Evolutionary conservation across 2,329 filamentous ascomycete species (phyloP), one percentile per base, ranked within the genome.

Genomic region (Chrysoporthe cubensis): DNA sequence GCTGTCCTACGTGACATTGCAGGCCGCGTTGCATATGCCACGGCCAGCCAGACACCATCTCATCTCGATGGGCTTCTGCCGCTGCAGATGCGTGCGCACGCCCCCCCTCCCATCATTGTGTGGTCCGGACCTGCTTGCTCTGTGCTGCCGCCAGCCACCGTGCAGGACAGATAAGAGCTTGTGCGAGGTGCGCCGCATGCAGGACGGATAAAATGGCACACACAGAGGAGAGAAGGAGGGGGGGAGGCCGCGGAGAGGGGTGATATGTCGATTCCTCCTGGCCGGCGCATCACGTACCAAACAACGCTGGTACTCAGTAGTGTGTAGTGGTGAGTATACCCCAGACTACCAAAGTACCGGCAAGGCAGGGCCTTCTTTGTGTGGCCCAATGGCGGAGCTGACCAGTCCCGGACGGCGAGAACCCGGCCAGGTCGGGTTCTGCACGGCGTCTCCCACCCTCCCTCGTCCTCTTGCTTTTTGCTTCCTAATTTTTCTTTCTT

Each of bases 1-100:
- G 50, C 44, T 64, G 60, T 65, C 32, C 54, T 50, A 61, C 64
- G 52, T 64, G 54, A 56, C 64, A 66, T 66, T 32, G 64, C 66
- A 66, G 52, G 14, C 59, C 8, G 59, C 54, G 48, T 54, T 56
- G 64, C 59, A 66, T 62, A 43, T 50, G 59, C 59, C 43, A 48
- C 9, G 21, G 26, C 14, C 21, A 14, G 43, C 21, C 43, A 62
- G 59, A 50, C 32, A 40, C 11, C 50, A 54, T 32, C 13, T 32
- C 40, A 34, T 34, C 58, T 32, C 4, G 14, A 40, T 57, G 4
- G 54, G 54, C 14, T 11, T 40, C 32, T 3, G 5, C 9, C 9
- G 16, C 34, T 57, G 18, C 34, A 57, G 16, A 57, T 57, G 40
- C 32, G 54, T 32, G 18, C 32, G 7, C 26, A 26, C 26, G 26